Evolutionary conservation across 352 stramenopile species (phyloP), one percentile per base, ranked within the genome.

Genomic region (Globisporangium rhizosaccharum): DNA sequence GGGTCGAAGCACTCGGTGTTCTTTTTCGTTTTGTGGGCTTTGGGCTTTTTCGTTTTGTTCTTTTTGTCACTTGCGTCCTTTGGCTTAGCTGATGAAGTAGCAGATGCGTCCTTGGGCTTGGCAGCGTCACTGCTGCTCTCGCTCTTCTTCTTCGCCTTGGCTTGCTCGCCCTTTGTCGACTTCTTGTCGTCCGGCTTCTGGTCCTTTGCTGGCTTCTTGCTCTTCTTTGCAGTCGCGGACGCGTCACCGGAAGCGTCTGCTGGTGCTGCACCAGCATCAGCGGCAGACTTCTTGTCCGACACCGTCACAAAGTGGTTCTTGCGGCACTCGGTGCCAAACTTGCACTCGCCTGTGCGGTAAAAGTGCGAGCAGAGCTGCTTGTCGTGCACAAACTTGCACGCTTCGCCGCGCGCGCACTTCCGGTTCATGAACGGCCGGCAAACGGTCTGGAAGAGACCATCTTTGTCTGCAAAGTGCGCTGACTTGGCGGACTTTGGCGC

Each of bases 1-100:
- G 79, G 82, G 41, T 82, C 75, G 36, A 87, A 92, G 53, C 62
- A 78, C 61, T 92, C 82, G n/a, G 82, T 89, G 72, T 92, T 92
- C 65, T 87, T 87, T 67, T 86, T 87, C 47, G 67, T 72, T 37
- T 77, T 46, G 23, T 59, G 47, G 26, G 56, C 51, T 47, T 65
- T 53, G 41, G 71, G 50, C 36, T 68, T 71, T 17, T 62, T 66
- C 18, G 25, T 69, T 39, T 73, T 68, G 37, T 75, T 73, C 53
- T 47, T 63, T 48, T 39, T 51, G 20, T 39, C 39, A n/a, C 8
- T 51, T 1, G 17, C 37, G 45, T 63, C 46, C 70, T 72, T 65
- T 51, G 47, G 18, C 4, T 41, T 53, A 4, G n/a, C n/a, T 4
- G 3, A 14, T 33, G 28, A 6, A 33, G 28, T 6, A 33, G 28